A percentile compares a stretch with the other conserved stretches of the same genome.
phyloP scores from a whole-genome alignment of 495 filamentous ascomycete genomes.

The Rostrohypoxylon terebratum region DNA sequence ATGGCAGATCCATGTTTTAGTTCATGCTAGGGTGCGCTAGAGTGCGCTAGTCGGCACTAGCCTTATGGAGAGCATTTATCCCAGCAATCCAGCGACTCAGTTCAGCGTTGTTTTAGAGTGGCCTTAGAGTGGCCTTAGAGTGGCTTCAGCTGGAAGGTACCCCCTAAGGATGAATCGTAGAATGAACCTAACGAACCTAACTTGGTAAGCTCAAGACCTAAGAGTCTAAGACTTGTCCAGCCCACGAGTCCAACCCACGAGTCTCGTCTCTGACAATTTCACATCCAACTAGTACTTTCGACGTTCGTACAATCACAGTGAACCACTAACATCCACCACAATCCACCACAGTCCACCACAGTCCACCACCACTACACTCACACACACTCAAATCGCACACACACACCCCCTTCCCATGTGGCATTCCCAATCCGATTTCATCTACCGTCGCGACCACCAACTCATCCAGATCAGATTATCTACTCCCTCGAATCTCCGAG shows the following conservation, averaged over 20 bases:
- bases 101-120: no score
- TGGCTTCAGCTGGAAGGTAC: neutral
- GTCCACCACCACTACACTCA: no score
- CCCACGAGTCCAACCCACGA: slow-evolving; percentile 1
- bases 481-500: slow-evolving; percentile 45
- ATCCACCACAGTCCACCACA: no score
- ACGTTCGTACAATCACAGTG: no score
- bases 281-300: neutral
- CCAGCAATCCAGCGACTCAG: neutral
- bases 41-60: slow-evolving; percentile 19
- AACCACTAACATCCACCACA: no score
- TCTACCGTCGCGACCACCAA: slow-evolving; percentile 16
- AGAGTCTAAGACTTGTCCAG: slow-evolving; percentile 5
- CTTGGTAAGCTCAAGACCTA: neutral
- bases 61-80: slow-evolving; percentile 18
- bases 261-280: neutral
- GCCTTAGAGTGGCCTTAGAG: neutral
- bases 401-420: slow-evolving; percentile 36
- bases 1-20: slow-evolving; percentile 30
- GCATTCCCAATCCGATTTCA: slow-evolving; percentile 22
- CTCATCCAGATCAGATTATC: slow-evolving; percentile 39
- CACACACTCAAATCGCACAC: neutral
- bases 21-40: slow-evolving; percentile 20
- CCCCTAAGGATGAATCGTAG: neutral
- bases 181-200: neutral